A percentile compares a stretch with the other conserved stretches of the same genome.
These are phyloP conservation scores for Amanita molliuscula DNA, from an alignment of 768 basidiomycete species.

Conservation along the genomic window DNA sequence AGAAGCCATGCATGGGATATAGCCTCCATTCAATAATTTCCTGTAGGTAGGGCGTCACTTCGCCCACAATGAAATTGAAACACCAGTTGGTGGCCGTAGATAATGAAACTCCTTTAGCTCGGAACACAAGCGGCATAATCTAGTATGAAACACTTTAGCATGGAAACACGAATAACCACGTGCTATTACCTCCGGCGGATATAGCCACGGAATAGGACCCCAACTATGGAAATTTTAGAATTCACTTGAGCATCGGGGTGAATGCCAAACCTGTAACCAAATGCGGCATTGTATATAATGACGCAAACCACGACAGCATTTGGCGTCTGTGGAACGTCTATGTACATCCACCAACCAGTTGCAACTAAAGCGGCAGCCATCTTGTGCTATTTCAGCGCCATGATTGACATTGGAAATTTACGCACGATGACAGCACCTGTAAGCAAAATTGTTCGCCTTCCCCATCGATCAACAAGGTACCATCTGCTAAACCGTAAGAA, in stretches of 20 bases:
- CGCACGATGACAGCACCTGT: conserved; percentile 74
- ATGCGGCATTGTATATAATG: conserved; percentile 87
- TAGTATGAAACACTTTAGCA: conserved; percentile 15
- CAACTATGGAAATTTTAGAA: conserved; percentile 32
- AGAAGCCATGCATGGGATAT: conserved; percentile 95
- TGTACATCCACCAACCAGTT: conserved; percentile 90
- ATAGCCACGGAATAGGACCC: conserved; percentile 85
- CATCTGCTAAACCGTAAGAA: conserved; percentile 40
- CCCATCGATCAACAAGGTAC: conserved; percentile 91
- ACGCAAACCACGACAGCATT: conserved; percentile 83
- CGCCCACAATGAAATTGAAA: conserved; percentile 89
- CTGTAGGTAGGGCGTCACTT: conserved; percentile 78
- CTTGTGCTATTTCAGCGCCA: conserved; percentile 23
- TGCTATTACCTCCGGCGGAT: conserved; percentile 65
- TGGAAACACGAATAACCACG: neutral
- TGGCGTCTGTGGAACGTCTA: conserved; percentile 79
- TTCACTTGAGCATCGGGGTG: neutral
- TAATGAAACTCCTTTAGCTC: conserved; percentile 92
- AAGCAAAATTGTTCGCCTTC: conserved; percentile 77
- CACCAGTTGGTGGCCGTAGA: conserved; percentile 86
- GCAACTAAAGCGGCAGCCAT: conserved; percentile 76
- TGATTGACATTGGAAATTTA: conserved; percentile 3
- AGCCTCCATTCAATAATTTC: conserved; percentile 83
- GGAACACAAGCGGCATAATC: conserved; percentile 85
- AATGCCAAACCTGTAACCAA: conserved; percentile 62